phyloP scores from a whole-genome alignment of 2,329 filamentous ascomycete species.

The Penicillium corylophilum region DNA sequence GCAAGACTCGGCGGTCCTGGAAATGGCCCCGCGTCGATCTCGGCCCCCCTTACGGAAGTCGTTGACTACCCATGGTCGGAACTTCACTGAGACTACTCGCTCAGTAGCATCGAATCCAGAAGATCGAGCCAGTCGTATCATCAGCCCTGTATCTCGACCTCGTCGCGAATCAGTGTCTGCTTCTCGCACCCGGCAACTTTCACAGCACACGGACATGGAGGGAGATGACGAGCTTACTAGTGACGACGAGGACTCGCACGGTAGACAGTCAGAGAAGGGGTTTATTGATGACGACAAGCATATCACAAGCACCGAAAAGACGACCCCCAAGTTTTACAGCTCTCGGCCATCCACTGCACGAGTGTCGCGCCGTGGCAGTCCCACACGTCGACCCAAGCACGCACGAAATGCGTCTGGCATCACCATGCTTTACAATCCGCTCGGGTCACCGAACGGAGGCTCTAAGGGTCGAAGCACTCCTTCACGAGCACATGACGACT shows the following conservation, averaged over 20 bases:
- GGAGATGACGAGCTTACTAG: constrained; percentile 88
- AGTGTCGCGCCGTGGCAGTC: constrained; percentile 36
- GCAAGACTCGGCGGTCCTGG: constrained; percentile 60
- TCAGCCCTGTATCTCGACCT: constrained; percentile 37
- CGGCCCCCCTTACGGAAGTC: constrained; percentile 47
- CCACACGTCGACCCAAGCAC: constrained; percentile 52
- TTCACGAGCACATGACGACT: constrained; percentile 23
- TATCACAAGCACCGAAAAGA: constrained; percentile 23
- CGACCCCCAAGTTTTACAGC: constrained; percentile 35
- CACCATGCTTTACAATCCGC: constrained; percentile 80
- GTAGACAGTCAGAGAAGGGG: constrained; percentile 21
- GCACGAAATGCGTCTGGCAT: constrained; percentile 74
- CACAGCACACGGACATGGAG: constrained; percentile 74
- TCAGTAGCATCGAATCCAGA: constrained; percentile 61
- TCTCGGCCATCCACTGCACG: constrained; percentile 46
- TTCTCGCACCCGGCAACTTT: constrained; percentile 43
- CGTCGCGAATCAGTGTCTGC: constrained; percentile 31
- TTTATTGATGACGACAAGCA: constrained; percentile 17
- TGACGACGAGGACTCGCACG: constrained; percentile 60
- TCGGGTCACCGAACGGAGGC: constrained; percentile 44
- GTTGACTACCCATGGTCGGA: constrained; percentile 33
- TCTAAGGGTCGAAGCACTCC: constrained; percentile 24
- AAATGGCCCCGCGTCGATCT: constrained; percentile 53
- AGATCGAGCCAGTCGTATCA: constrained; percentile 40
- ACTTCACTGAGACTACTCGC: constrained; percentile 52